Percentiles rank a stretch among this genome's conserved stretches.
Conservation (phyloP, 805 yeast genomes). For the Candida michaelii region DNA sequence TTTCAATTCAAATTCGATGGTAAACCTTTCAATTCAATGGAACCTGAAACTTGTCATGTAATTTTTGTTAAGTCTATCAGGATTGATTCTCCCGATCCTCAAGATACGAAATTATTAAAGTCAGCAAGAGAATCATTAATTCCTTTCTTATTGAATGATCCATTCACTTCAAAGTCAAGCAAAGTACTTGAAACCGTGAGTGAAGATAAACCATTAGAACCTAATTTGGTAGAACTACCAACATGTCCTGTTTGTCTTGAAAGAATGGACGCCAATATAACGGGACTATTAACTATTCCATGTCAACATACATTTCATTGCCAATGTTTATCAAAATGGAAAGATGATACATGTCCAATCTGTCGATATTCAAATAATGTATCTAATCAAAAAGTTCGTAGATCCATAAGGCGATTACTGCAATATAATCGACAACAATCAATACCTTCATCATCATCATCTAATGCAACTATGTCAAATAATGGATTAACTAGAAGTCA, state of each 20-base stretch:
- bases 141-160: conserved; percentile 72
- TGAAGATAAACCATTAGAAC: conserved; percentile 1
- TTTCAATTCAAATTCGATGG: conserved; percentile 73
- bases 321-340: conserved; percentile 84
- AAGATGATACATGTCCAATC: conserved; percentile 87
- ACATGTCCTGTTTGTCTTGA: conserved; percentile 93
- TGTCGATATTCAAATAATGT: conserved; percentile 69
- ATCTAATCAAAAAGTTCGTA: conserved; percentile 34
- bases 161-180: conserved; percentile 49
- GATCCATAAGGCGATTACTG: conserved; percentile 35
- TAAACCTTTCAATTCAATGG: conserved; percentile 77
- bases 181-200: conserved; percentile 8
- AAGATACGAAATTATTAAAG: conserved; percentile 12
- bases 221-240: conserved; percentile 60
- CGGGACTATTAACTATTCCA: conserved; percentile 83
- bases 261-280: conserved; percentile 74
- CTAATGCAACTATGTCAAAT: not conserved
- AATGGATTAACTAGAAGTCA: not conserved
- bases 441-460: not conserved
- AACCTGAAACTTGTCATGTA: conserved; percentile 81
- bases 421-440: conserved; percentile 11
- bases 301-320: conserved; percentile 95
- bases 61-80: conserved; percentile 64
- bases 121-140: conserved; percentile 31
- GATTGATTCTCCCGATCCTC: conserved; percentile 25